A percentile compares a stretch with the other conserved stretches of the same genome.
phyloP scores from a whole-genome alignment of 2,329 filamentous ascomycete genomes.

The Chaetomium olivaceum region DNA sequence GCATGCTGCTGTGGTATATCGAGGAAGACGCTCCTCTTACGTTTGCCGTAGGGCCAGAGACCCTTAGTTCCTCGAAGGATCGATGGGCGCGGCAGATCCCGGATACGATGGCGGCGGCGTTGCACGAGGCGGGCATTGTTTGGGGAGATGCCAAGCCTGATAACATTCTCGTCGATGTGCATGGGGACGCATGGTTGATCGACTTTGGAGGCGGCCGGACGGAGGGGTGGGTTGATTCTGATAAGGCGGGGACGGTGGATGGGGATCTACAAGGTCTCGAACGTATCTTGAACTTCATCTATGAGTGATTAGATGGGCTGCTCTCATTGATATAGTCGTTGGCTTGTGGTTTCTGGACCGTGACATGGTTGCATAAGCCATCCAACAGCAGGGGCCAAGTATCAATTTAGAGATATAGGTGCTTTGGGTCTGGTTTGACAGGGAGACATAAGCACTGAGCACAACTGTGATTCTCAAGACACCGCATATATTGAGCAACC shows the following conservation, averaged over 20 bases:
- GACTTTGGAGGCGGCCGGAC: slow-evolving; percentile 39
- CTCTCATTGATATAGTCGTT: no score
- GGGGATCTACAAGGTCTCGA: background rate
- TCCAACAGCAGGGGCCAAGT: no score
- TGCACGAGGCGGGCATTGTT: slow-evolving; percentile 19
- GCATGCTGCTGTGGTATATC: slow-evolving; percentile 10
- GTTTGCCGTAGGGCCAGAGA: slow-evolving; percentile 5
- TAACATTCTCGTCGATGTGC: slow-evolving; percentile 37
- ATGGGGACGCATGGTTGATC: slow-evolving; percentile 36
- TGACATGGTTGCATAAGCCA: no score
- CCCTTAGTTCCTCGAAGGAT: slow-evolving; percentile 7
- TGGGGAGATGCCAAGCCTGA: slow-evolving; percentile 39
- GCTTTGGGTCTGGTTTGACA: no score
- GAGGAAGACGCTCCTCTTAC: slow-evolving; percentile 11
- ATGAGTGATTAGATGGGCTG: no score
- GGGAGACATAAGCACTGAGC: no score
- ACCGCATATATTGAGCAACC: no score
- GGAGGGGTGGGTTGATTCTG: slow-evolving; percentile 33
- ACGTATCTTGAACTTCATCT: no score
- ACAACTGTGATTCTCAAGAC: no score
- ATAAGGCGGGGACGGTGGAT: slow-evolving; percentile 4
- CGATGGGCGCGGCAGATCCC: slow-evolving; percentile 17
- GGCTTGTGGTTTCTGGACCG: no score
- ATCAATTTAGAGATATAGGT: no score
- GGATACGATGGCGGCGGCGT: slow-evolving; percentile 1